Evolutionary conservation across 495 filamentous ascomycete species (phyloP).

Genomic region (Copromyces sp.): DNA sequence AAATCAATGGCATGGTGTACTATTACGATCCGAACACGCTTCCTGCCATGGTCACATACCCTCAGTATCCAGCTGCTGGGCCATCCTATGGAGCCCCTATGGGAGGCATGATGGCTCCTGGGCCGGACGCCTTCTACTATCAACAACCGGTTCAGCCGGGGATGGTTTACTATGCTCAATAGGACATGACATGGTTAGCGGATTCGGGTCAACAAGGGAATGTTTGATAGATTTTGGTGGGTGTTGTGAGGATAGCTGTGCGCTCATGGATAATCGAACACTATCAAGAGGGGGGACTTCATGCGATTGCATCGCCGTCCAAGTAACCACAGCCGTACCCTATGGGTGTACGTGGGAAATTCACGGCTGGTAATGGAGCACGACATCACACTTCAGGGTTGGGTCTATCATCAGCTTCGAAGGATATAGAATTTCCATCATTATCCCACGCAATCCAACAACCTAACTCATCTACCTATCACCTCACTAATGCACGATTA

Average conservation of each 20-base stretch:
- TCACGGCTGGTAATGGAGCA: background rate
- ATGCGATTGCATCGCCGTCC: background rate
- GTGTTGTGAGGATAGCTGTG: background rate
- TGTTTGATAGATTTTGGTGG: background rate
- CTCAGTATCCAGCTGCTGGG: slow-evolving; percentile 41
- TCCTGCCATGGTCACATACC: slow-evolving; percentile 41
- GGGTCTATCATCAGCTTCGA: background rate
- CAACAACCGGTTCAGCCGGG: slow-evolving; percentile 46
- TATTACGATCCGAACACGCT: slow-evolving; percentile 78
- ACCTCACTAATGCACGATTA: background rate
- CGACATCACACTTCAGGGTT: background rate
- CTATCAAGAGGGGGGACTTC: background rate
- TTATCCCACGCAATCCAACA: background rate
- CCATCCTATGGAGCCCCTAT: slow-evolving; percentile 45
- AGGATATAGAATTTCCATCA: background rate
- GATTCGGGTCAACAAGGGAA: background rate
- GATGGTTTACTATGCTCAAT: slow-evolving; percentile 48
- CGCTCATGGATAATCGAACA: background rate
- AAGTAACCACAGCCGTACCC: background rate
- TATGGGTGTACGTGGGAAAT: background rate
- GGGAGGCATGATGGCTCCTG: slow-evolving; percentile 73
- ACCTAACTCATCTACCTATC: background rate
- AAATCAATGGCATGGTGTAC: slow-evolving; percentile 90
- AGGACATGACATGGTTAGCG: slow-evolving; percentile 1
- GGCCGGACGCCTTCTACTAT: slow-evolving; percentile 63